Conservation (phyloP, 179 eudicot species). For the Carnegiea gigantea region DNA sequence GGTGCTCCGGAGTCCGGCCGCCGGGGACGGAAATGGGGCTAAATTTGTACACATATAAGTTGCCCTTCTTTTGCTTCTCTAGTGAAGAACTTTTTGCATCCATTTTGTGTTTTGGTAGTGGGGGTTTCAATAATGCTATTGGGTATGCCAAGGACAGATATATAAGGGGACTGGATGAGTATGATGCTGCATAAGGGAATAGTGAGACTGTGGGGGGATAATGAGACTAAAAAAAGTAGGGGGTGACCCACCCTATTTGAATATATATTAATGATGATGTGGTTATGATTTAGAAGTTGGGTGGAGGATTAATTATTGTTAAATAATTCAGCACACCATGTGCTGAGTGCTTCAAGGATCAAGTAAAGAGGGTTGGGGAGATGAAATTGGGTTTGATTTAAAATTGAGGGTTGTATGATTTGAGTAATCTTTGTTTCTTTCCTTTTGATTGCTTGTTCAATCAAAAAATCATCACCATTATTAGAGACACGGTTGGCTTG, state of each 20-base stretch:
- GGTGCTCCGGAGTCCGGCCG: slow-evolving; percentile 37
- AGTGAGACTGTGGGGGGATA: slow-evolving; percentile 22
- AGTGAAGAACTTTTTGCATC: slow-evolving; percentile 22
- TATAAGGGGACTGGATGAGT: neutral
- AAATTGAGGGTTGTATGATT: neutral
- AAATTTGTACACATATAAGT: slow-evolving; percentile 54
- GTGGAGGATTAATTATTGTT: slow-evolving; percentile 20
- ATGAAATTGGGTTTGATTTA: neutral
- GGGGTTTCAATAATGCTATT: neutral
- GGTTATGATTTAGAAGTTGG: slow-evolving; percentile 22
- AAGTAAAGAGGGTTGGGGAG: slow-evolving; percentile 18
- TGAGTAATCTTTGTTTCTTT: slow-evolving; percentile 14
- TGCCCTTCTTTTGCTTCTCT: slow-evolving; percentile 46
- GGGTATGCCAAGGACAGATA: slow-evolving; percentile 2
- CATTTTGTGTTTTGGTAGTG: slow-evolving; percentile 22
- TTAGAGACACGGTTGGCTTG: neutral
- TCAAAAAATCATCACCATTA: slow-evolving; percentile 2
- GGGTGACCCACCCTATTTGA: neutral
- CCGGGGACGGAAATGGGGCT: slow-evolving; percentile 27
- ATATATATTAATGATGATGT: slow-evolving; percentile 13
- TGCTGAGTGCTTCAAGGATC: slow-evolving; percentile 44
- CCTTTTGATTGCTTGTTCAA: slow-evolving; percentile 15
- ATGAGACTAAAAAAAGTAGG: slow-evolving; percentile 11
- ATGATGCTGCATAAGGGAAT: slow-evolving; percentile 12
- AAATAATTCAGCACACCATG: slow-evolving; percentile 52